phyloP scores from a whole-genome alignment of 2,329 filamentous ascomycete genomes.

The Xylaria sp. region DNA sequence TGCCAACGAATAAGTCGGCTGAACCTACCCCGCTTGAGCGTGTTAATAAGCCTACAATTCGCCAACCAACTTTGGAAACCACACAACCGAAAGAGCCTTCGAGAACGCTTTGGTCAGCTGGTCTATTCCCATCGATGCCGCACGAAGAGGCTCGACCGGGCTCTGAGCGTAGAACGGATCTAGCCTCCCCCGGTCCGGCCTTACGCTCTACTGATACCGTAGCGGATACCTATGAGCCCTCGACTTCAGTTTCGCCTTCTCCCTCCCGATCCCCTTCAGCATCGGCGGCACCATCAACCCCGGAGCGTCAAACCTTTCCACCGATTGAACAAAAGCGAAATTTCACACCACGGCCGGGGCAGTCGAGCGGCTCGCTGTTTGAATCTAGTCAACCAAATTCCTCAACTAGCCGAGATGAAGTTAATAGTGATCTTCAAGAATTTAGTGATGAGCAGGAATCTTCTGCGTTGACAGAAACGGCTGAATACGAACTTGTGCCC shows the following conservation, averaged over 20 bases:
- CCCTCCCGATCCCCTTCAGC: constrained; percentile 25
- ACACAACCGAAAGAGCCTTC: constrained; percentile 45
- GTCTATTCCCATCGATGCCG: constrained; percentile 50
- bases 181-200: constrained; percentile 53
- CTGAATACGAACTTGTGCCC: constrained; percentile 54
- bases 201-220: constrained; percentile 44
- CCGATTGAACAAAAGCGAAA: constrained; percentile 60
- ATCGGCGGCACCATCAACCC: constrained; percentile 42
- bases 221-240: constrained; percentile 45
- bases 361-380: constrained; percentile 54
- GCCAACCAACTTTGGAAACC: constrained; percentile 34
- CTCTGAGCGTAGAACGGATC: constrained; percentile 48
- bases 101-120: constrained; percentile 46
- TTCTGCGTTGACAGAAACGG: constrained; percentile 53
- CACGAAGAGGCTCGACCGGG: constrained; percentile 52
- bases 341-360: constrained; percentile 59
- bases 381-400: constrained; percentile 48
- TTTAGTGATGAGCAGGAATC: constrained; percentile 45
- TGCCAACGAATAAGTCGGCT: constrained; percentile 50
- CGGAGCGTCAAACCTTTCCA: constrained; percentile 40
- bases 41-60: constrained; percentile 29
- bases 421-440: constrained; percentile 26
- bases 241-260: constrained; percentile 35
- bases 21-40: constrained; percentile 32
- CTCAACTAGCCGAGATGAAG: constrained; percentile 35